These are phyloP conservation scores for Hypoxylon crocopeplum DNA, from an alignment of 495 filamentous ascomycete species.

Conservation along the genomic window DNA sequence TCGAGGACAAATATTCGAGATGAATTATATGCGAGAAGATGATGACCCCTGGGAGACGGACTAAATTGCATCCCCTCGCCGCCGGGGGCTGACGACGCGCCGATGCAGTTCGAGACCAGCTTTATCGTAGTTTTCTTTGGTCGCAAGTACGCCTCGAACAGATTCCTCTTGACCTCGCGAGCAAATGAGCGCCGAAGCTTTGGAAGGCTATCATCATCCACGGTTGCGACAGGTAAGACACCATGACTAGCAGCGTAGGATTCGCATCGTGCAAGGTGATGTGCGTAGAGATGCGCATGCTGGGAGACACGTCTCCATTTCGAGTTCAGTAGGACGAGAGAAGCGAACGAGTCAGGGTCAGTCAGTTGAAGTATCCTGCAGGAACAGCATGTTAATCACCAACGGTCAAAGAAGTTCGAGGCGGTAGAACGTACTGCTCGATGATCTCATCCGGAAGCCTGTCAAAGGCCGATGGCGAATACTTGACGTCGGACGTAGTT, in stretches of 20 bases:
- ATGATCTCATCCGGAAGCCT: constrained; percentile 58
- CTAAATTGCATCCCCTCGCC: constrained; percentile 87
- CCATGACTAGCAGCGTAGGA: constrained; percentile 67
- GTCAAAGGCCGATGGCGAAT: constrained; percentile 46
- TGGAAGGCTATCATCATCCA: constrained; percentile 61
- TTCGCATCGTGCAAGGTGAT: constrained; percentile 75
- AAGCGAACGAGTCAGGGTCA: constrained; percentile 82
- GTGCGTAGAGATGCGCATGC: constrained; percentile 72
- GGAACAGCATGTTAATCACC: constrained; percentile 15
- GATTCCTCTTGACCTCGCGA: constrained; percentile 74
- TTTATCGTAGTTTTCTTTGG: constrained; percentile 74
- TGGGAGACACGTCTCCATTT: constrained; percentile 79
- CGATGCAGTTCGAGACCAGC: constrained; percentile 82
- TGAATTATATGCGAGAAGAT: constrained; percentile 82
- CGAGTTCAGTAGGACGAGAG: constrained; percentile 78
- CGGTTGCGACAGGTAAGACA: constrained; percentile 45
- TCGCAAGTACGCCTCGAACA: constrained; percentile 79
- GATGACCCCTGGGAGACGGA: constrained; percentile 75
- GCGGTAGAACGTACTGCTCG: constrained; percentile 50
- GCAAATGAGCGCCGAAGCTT: constrained; percentile 71
- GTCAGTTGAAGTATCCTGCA: constrained; percentile 75
- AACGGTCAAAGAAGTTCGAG: not conserved
- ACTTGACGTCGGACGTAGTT: constrained; percentile 29
- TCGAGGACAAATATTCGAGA: constrained; percentile 84
- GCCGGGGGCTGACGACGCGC: constrained; percentile 80